Evolutionary conservation across 768 basidiomycete genomes (phyloP), one percentile per base, ranked within the genome.

Genomic region (Pulveroboletus sp.): DNA sequence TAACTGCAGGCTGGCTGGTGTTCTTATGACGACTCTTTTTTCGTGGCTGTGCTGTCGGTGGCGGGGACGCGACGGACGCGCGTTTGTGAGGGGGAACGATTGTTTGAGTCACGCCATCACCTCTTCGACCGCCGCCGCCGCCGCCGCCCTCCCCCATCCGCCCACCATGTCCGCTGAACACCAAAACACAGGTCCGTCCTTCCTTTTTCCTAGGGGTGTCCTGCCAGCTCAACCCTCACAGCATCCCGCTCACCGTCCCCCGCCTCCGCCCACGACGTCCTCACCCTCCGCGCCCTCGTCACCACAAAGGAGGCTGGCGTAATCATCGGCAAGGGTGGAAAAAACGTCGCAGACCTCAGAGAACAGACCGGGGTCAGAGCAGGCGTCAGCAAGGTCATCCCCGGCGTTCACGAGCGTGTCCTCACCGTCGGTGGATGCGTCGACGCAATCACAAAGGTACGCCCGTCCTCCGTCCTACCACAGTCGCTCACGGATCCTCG

Each of bases 371-470:
- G 89, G 57, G 94, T 96, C 74, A 98, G 93, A 73, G 94, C 96
- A 55, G 96, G 96, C 67, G 96, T 99, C 71, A 93, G 88, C 80
- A 98, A 96, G 71, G 95, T 97, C 77, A 93, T 95, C 51, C 83
- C 86, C 48, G 96, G 96, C 63, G 93, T 99, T 52, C 93, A 96
- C 68, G 96, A 99, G 73, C 88, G 96, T 61, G 93, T 98, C 66
- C 83, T 99, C 67, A 92, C 89, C 61, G 87, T 98, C 70, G 85
- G 83, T 52, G 96, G 96, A 49, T 80, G 87, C 38, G 86, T 96
- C 61, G 93, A 98, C 62, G 85, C 83, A 55, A 91, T 99, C 55
- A 86, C 94, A 60, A 89, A 93, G 80, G 93, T 90, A 56, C 32
- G 75, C 19, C 0, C 2, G 69, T 16, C 22, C 27, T 47, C 14